Conservation (phyloP, 805 yeast species). For the Danielia oregonensis region DNA sequence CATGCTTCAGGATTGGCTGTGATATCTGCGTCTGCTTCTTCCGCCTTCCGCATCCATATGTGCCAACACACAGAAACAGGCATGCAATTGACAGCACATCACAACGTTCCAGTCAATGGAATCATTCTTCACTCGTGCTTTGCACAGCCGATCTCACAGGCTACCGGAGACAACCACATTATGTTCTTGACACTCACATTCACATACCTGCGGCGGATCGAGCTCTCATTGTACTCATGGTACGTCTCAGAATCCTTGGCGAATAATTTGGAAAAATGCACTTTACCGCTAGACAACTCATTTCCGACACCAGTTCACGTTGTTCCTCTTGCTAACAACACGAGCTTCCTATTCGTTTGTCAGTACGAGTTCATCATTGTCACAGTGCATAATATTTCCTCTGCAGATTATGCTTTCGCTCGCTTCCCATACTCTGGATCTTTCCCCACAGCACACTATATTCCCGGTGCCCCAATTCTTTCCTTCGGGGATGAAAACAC, state of each 20-base stretch:
- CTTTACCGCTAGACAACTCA: conserved; percentile 36
- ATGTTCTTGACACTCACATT: conserved; percentile 34
- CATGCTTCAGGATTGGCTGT: conserved; percentile 38
- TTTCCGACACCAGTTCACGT: conserved; percentile 43
- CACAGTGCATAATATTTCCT: conserved; percentile 42
- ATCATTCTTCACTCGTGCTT: conserved; percentile 40
- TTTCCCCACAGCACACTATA: conserved; percentile 41
- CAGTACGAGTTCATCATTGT: conserved; percentile 31
- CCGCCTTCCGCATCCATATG: conserved; percentile 35
- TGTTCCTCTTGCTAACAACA: conserved; percentile 33
- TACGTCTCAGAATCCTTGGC: conserved; percentile 29
- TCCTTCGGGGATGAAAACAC: not conserved
- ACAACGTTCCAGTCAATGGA: conserved; percentile 41
- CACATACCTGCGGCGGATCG: conserved; percentile 34
- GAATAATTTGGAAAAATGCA: conserved; percentile 29
- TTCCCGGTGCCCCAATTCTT: conserved; percentile 21
- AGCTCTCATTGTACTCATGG: conserved; percentile 41
- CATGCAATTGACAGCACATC: conserved; percentile 31
- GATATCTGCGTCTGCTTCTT: conserved; percentile 35
- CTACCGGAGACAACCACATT: conserved; percentile 23
- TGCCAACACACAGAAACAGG: conserved; percentile 36
- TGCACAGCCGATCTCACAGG: conserved; percentile 30
- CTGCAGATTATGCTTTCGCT: conserved; percentile 42
- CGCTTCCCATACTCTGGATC: conserved; percentile 17
- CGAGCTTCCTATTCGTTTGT: conserved; percentile 37